Evolutionary conservation across 2,329 filamentous ascomycete genomes (phyloP), one percentile per base, ranked within the genome.

Genomic region (Pseudogymnoascus sp.): DNA sequence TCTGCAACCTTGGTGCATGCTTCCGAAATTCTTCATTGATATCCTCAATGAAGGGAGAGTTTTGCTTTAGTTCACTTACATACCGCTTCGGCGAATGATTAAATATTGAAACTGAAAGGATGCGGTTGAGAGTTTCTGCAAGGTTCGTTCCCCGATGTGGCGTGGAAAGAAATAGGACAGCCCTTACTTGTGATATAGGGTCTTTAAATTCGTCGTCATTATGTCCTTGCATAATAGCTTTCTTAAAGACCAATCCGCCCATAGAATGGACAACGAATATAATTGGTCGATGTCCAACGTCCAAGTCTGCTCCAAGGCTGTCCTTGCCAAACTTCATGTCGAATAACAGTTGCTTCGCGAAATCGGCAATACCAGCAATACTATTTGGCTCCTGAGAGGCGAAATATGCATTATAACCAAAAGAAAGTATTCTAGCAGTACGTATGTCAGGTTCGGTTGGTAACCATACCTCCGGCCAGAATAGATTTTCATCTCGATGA

Each of bases 11-110:
- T 3, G 68, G 65, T 0, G 73, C 72, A 63, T 75, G 67, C 58
- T 78, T 73, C 0, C 75, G 74, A 64, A 81, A 82, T 30, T 74
- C 67, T 2, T 80, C 76, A 65, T 81, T 81, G 61, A 81, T 73
- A 2, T 72, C 68, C 49, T 72, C 65, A 7, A 80, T 60, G 0
- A 72, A 64, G 4, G 64, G 62, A 3, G 78, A 77, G 59, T 72
- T 73, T 7, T 68, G 67, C 9, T 68, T 66, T 2, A 81, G 66
- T 25, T 80, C 76, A 0, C 66, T 62, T 5, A 80, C 69, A 60
- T 74, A 80, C 5, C 70, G 67, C 61, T 75, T 76, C 2, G 69
- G 66, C 64, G 66, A 70, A n/a, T 71, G 66, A 6, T 63, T 63
- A 11, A 66, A 65, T 33, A 58, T 33, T 14, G 65, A 66, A 19